Base-by-base conservation (phyloP, 2,329 filamentous ascomycete genomes). In the Cordyceps cicadae region DNA sequence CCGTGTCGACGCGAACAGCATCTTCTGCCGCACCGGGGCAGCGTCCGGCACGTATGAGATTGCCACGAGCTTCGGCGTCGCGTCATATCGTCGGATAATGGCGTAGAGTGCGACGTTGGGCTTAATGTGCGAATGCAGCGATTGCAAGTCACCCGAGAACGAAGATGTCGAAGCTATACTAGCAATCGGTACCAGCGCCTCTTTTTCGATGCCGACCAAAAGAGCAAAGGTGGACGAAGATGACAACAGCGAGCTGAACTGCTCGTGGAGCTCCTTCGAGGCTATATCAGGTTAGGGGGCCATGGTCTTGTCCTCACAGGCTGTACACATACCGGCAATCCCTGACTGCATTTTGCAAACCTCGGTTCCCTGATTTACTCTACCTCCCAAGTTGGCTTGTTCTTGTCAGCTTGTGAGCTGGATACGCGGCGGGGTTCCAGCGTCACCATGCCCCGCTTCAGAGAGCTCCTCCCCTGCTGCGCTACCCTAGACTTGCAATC, bases 1-100 rank as follows among this genome's bases (percentile, higher is more conserved):
- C 11, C 89, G 83, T 32, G 90, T 92, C 26, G 86, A 84, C 6
- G 90, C 89, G 72, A 93, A 92, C 24, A 94, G 82, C 87, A 90
- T 94, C 79, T 94, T 94, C 71, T 91, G 87, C 45, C 90, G 86
- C 61, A 94, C 89, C 32, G 87, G 88, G 45, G 90, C 90, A 1
- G 83, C 71, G 72, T 93, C 88, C 29, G 90, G 90, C 6, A 94
- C 85, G 72, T 92, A 94, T 41, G 89, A 91, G 41, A 92, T 77
- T 51, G 87, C 88, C 29, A 88, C 75, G 64, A 92, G 85, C 65
- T 73, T 74, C n/a, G 81, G 82, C 3, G 77, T 72, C 43, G 74
- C 71, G 56, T 84, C 79, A 71, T 87, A 80, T 60, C 87, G 85
- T 54, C 89, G 87, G 48, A 94, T 83, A 67, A 94, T 82, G 66